Conservation (phyloP, 164 flowering plant genomes). For the Macadamia tetraphylla region DNA sequence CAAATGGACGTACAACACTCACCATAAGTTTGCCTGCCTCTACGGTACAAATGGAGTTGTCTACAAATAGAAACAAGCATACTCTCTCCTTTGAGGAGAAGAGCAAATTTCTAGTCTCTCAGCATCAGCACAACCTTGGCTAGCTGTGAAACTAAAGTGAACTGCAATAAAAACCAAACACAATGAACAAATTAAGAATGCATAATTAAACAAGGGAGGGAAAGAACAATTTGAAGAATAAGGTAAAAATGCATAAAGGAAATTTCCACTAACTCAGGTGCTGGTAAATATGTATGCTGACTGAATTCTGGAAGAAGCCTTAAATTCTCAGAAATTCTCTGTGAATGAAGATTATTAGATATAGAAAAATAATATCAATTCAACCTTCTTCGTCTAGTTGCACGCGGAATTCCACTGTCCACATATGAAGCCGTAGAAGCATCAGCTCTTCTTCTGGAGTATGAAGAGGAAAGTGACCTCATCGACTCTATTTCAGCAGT, state of each 20-base stretch:
- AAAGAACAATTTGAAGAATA: not conserved
- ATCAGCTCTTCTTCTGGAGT: conserved; percentile 55
- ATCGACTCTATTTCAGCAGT: conserved; percentile 69
- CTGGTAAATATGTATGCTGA: not conserved
- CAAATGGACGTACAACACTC: not conserved
- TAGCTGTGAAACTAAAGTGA: not conserved
- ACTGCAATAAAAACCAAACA: conserved; percentile 7
- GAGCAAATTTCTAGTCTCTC: not conserved
- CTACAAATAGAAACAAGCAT: not conserved
- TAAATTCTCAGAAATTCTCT: not conserved
- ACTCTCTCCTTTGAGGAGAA: not conserved
- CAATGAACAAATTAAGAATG: not conserved
- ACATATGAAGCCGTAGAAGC: conserved; percentile 57
- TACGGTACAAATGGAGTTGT: no score
- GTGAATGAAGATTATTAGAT: not conserved
- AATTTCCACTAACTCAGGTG: not conserved
- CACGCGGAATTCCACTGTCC: conserved; percentile 63
- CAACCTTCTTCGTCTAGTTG: conserved; percentile 60
- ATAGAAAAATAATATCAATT: conserved; percentile 20
- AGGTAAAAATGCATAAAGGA: not conserved
- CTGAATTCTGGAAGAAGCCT: not conserved
- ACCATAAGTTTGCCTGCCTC: not conserved
- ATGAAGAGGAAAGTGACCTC: conserved; percentile 53
- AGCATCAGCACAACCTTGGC: not conserved
- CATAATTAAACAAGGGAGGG: not conserved